Base-by-base conservation (phyloP, 2,329 filamentous ascomycete species). In the Colletotrichum chlorophyti region DNA sequence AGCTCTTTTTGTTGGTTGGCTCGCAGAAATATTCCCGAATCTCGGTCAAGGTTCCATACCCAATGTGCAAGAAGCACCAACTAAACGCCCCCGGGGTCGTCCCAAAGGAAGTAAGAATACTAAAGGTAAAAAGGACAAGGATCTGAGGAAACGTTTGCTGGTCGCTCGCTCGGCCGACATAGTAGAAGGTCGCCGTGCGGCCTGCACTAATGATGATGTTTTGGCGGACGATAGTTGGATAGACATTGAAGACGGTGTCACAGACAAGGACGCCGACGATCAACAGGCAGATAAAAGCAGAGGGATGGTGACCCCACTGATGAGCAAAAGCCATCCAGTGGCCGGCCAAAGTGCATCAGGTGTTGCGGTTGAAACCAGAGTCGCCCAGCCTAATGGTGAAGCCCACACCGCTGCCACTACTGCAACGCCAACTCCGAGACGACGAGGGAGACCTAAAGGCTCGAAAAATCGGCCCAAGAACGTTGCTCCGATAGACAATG, bases 21-120 rank as follows among this genome's bases (percentile, higher is more conserved):
- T 88, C 40, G 75, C 83, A 11, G 85, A 88, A 65, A 85, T 89
- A 51, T 89, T 88, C 60, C 85, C 85, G 15, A 75, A 72, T 31
- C 53, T 69, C 71, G 54, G 72, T 69, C 40, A 51, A 10, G 48
- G 12, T 11, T 27, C 14, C 49, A 65, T 60, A 51, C 26, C 65
- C 52, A 32, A 47, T 37, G 26, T 15, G 21, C 29, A 24, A 19
- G 41, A 49, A 24, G 58, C 40, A 31, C 23, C 62, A 62, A 21
- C 61, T 53, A 48, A 50, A 68, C 42, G 60, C 17, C 67, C 73
- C 5, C 72, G 79, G 58, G 79, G 79, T 19, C 69, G 75, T 19
- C 78, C 79, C 4, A 81, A 79, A 62, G 79, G 79, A 11, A 82
- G 79, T 68, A 82, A 81, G 61, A 77, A 76, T 4, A 74, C 70